phyloP scores from a whole-genome alignment of 139 green algal species.

The Desmodesmus armatus region DNA sequence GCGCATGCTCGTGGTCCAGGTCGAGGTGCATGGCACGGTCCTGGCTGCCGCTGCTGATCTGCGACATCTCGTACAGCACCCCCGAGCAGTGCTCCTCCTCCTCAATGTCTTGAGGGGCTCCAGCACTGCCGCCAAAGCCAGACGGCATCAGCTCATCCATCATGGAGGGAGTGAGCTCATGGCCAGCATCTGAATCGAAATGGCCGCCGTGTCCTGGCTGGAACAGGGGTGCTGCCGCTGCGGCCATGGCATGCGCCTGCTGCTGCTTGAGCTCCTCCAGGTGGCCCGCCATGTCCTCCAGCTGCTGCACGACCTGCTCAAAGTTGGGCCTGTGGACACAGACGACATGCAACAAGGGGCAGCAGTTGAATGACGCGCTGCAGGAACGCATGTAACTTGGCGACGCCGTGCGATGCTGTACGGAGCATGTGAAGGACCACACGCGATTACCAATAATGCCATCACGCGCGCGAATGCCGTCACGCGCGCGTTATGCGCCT shows the following conservation, averaged over 20 bases:
- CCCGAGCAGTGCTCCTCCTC: neutral
- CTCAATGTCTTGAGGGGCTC: neutral
- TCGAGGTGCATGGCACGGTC: neutral
- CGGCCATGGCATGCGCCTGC: slow-evolving; percentile 36
- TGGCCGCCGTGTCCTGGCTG: no score
- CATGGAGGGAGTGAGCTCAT: slow-evolving; percentile 30
- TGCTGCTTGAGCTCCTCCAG: slow-evolving; percentile 23
- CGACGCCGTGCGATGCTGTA: neutral
- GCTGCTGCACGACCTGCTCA: slow-evolving; percentile 11
- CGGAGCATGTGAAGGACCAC: neutral
- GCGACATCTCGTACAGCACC: slow-evolving; percentile 21
- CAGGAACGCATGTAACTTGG: no score
- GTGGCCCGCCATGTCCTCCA: slow-evolving; percentile 34
- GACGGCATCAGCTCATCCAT: slow-evolving; percentile 30
- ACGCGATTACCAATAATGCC: neutral
- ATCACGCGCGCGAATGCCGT: neutral
- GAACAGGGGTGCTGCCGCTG: slow-evolving; percentile 28
- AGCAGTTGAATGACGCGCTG: no score
- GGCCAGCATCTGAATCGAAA: neutral
- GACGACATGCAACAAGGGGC: neutral
- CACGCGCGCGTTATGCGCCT: neutral
- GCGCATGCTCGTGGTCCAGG: neutral
- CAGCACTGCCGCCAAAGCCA: slow-evolving; percentile 32
- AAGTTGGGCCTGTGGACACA: slow-evolving; percentile 5
- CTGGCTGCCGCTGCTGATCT: slow-evolving; percentile 4